Evolutionary conservation across 2,329 filamentous ascomycete species (phyloP).

Genomic region (Trichoderma aggressivum): DNA sequence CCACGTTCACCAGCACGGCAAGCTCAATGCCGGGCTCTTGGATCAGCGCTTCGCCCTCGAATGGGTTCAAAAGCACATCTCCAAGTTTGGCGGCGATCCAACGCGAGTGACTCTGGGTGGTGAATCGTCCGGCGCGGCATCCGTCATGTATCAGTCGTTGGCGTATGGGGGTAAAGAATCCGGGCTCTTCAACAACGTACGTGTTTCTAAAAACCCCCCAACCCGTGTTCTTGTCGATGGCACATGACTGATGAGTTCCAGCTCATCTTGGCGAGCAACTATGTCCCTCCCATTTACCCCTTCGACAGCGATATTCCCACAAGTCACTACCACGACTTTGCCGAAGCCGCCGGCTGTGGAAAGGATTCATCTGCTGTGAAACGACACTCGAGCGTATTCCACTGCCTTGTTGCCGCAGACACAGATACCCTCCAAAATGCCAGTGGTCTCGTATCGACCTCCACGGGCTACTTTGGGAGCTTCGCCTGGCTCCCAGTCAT

Average conservation of each 20-base stretch:
- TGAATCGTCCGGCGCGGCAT: conserved; percentile 52
- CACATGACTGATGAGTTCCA: not conserved
- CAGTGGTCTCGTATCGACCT: conserved; percentile 30
- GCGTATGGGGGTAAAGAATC: conserved; percentile 43
- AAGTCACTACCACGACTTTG: conserved; percentile 33
- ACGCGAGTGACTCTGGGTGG: conserved; percentile 52
- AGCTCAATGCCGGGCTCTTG: conserved; percentile 49
- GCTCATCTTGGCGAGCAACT: conserved; percentile 42
- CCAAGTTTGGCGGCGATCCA: conserved; percentile 51
- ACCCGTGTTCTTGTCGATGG: not conserved
- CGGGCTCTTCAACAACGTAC: conserved; percentile 44
- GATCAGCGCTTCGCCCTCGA: conserved; percentile 50
- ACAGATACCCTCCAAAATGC: conserved; percentile 35
- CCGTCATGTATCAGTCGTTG: conserved; percentile 45
- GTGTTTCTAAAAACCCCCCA: not conserved
- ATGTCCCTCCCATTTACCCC: conserved; percentile 51
- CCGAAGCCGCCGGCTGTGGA: conserved; percentile 33
- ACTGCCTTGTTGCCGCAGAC: conserved; percentile 36
- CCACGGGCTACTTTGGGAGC: conserved; percentile 26
- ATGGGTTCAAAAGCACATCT: conserved; percentile 52
- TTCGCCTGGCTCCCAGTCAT: conserved; percentile 40
- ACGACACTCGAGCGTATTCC: conserved; percentile 28
- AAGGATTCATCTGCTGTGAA: not conserved
- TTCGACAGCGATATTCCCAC: conserved; percentile 33
- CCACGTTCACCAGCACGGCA: conserved; percentile 34